These are phyloP conservation scores for Globisporangium perplexum DNA, from an alignment of 352 stramenopile genomes.

Conservation along the genomic window DNA sequence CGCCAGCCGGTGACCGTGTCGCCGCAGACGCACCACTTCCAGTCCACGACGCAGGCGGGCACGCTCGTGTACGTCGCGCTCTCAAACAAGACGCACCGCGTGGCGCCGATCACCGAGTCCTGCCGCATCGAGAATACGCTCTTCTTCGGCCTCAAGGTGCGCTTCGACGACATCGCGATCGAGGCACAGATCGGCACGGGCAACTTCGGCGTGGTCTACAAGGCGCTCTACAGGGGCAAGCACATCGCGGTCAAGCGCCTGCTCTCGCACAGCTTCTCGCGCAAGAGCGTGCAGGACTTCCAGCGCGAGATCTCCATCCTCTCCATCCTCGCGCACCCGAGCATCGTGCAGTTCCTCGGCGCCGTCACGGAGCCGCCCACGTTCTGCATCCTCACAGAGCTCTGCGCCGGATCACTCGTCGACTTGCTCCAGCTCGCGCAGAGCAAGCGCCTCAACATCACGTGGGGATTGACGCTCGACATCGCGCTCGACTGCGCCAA, in stretches of 20 bases:
- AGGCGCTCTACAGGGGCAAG: conserved; percentile 70
- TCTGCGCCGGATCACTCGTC: conserved; percentile 60
- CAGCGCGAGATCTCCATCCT: conserved; percentile 83
- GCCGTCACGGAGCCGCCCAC: conserved; percentile 62
- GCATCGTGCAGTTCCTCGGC: conserved; percentile 80
- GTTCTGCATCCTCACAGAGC: conserved; percentile 68
- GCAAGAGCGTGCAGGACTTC: conserved; percentile 64
- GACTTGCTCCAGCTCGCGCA: conserved; percentile 66
- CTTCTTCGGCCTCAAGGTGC: conserved; percentile 67
- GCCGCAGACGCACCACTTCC: conserved; percentile 55
- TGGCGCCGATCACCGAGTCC: conserved; percentile 53
- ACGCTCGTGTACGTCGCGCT: conserved; percentile 69
- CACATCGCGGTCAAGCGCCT: conserved; percentile 66
- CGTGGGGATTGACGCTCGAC: conserved; percentile 65
- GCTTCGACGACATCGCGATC: conserved; percentile 60
- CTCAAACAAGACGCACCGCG: conserved; percentile 57
- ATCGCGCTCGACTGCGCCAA: conserved; percentile 63
- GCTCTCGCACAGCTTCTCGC: conserved; percentile 43
- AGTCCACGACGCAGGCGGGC: conserved; percentile 52
- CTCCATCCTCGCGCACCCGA: conserved; percentile 65
- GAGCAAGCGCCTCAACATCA: conserved; percentile 62
- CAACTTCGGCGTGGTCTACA: conserved; percentile 80
- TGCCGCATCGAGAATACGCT: conserved; percentile 43
- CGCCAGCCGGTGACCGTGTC: conserved; percentile 52
- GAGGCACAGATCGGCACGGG: conserved; percentile 61